Evolutionary conservation across 2,329 filamentous ascomycete genomes (phyloP).

Genomic region (Aspergillus fijiensis): DNA sequence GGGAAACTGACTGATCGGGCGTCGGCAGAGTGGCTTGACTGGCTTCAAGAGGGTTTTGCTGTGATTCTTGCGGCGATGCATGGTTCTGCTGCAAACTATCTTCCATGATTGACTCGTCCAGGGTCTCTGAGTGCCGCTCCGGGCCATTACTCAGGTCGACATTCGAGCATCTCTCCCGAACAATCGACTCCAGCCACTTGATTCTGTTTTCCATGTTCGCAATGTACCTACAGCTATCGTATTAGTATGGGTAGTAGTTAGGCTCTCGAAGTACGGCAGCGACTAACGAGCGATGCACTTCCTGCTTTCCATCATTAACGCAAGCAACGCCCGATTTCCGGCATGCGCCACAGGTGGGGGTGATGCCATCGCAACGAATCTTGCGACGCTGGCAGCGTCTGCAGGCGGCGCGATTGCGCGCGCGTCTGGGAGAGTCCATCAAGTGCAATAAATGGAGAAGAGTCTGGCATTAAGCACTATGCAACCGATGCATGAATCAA

Average conservation of each 20-base stretch:
- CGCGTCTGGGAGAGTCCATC: conserved; percentile 30
- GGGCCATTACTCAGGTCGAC: conserved; percentile 39
- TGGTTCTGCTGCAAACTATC: background rate
- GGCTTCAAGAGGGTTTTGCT: background rate
- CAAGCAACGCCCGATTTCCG: conserved; percentile 45
- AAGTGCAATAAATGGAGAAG: no score
- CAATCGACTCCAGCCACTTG: conserved; percentile 49
- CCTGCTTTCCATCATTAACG: conserved; percentile 47
- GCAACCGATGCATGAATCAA: background rate
- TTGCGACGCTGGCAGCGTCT: conserved; percentile 51
- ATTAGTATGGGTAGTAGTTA: no score
- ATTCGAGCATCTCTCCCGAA: conserved; percentile 45
- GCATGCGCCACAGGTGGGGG: conserved; percentile 47
- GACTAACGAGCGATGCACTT: conserved; percentile 45
- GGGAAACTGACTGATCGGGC: background rate
- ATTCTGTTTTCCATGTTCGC: conserved; percentile 44
- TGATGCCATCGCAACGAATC: conserved; percentile 50
- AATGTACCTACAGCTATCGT: conserved; percentile 29
- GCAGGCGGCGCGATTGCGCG: conserved; percentile 35
- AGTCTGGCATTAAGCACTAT: no score
- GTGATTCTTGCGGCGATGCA: background rate
- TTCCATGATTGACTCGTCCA: background rate
- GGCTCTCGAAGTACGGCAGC: background rate
- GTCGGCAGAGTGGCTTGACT: background rate
- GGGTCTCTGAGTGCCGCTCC: conserved; percentile 4